Conservation (phyloP, 1,284 basidiomycete genomes). For the Leccinum pachyderme region DNA sequence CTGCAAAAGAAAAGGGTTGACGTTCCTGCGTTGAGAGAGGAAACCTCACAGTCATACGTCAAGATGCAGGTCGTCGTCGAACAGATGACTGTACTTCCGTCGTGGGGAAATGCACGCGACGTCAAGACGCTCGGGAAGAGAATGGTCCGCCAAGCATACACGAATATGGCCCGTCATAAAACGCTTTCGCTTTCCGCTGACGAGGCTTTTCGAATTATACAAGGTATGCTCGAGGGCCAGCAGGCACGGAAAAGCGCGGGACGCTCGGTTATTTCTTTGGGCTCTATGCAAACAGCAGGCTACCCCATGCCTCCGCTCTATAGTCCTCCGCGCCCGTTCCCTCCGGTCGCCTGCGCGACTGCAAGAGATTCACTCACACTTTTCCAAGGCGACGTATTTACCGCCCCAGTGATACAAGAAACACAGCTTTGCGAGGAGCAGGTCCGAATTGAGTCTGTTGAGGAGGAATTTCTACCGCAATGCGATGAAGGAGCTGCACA, state of each 20-base stretch:
- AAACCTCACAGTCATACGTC: slow-evolving; percentile 29
- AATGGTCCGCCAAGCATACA: background rate
- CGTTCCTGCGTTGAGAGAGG: slow-evolving; percentile 39
- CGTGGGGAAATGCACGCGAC: slow-evolving; percentile 50
- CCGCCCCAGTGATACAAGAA: background rate
- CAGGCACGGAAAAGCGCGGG: background rate
- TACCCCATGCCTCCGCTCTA: background rate
- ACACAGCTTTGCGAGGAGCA: too few relatives aligned
- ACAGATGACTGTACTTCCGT: slow-evolving; percentile 41
- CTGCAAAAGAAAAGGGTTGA: background rate
- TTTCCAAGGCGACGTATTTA: background rate
- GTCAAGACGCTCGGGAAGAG: slow-evolving; percentile 51
- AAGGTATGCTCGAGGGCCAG: slow-evolving; percentile 23
- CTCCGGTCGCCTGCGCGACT: background rate
- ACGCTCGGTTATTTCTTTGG: background rate
- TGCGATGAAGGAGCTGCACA: background rate
- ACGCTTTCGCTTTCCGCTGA: slow-evolving; percentile 28
- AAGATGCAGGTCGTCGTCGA: slow-evolving; percentile 39
- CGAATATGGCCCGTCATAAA: slow-evolving; percentile 34
- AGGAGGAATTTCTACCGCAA: too few relatives aligned
- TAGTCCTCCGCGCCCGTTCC: background rate
- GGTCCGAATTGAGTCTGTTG: too few relatives aligned
- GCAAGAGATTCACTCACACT: background rate
- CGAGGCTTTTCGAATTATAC: slow-evolving; percentile 18
- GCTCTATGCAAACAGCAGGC: background rate